Evolutionary conservation across 495 filamentous ascomycete genomes (phyloP).

Genomic region (Entonaema liquescens): DNA sequence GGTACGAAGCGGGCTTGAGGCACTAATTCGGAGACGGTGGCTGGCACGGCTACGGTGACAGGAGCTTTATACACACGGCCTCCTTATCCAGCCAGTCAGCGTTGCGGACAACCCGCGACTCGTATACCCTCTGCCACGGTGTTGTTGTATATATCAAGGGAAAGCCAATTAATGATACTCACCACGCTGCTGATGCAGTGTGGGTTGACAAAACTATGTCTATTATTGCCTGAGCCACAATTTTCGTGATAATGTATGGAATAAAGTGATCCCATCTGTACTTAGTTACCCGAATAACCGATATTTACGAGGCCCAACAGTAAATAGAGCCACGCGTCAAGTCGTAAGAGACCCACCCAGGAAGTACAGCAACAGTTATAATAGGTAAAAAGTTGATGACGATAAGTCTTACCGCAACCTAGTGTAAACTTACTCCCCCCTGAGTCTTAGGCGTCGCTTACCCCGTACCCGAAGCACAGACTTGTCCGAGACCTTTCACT

Average conservation of each 20-base stretch:
- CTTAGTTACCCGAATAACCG: too few relatives aligned
- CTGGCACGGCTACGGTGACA: neutral
- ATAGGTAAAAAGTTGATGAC: too few relatives aligned
- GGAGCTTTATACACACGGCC: constrained; percentile 12
- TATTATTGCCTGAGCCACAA: neutral
- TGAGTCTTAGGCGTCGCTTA: neutral
- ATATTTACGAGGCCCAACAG: too few relatives aligned
- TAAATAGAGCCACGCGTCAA: neutral
- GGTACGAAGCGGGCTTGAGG: neutral
- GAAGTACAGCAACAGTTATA: too few relatives aligned
- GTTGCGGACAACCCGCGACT: neutral
- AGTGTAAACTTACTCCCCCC: neutral
- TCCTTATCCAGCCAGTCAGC: neutral
- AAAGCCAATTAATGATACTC: constrained; percentile 34
- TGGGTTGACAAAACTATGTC: constrained; percentile 9
- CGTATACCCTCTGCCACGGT: constrained; percentile 16
- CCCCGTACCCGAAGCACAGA: neutral
- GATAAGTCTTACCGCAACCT: neutral
- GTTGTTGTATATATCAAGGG: constrained; percentile 39
- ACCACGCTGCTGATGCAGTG: constrained; percentile 12
- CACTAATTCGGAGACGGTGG: constrained; percentile 15
- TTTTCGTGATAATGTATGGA: neutral
- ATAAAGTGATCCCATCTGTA: too few relatives aligned
- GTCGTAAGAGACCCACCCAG: neutral
- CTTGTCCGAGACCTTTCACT: neutral